Evolutionary conservation across 352 stramenopile species (phyloP), one percentile per base, ranked within the genome.

Genomic region (Phytophthora citrophthora): DNA sequence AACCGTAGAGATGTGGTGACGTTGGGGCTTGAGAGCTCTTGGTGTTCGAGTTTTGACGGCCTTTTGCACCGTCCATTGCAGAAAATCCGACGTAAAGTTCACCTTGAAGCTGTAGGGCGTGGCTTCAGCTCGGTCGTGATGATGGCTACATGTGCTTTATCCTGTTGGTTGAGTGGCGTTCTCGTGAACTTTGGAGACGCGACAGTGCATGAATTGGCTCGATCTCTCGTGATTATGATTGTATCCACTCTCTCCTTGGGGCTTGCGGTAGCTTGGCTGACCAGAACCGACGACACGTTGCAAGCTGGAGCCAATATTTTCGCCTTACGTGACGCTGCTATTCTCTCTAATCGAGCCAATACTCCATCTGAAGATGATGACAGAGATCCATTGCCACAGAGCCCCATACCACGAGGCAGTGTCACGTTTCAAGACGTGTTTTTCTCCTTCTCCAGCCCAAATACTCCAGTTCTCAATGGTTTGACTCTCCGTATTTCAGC

Each of bases 101-200:
- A 76, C 3, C 32, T 79, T 2, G 75, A 83, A 13, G 77, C 76
- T 1, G 44, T 85, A 3, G 61, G 58, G 26, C 38, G 77, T 67
- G 97, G 66, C 46, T 98, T 70, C 53, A 93, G 34, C 75, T 96
- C 70, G 10, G 74, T 81, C 6, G 60, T 75, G 27, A 59, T 73
- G 31, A 73, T 85, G 20, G 76, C 70, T 0, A 43, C 52, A 11
- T 82, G 85, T 43, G 65, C 81, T 26, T 60, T 91, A 27, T 66
- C 85, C 20, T 92, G 88, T 54, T 92, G 79, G 72, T 76, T 89
- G 39, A 76, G 81, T 24, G 79, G 73, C 2, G 64, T 70, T 20
- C 55, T 92, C 10, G 74, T 89, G 12, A 49, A 75, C 26, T 53
- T 67, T 11, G 65, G 70, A 5, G 61, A 76, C 24, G 77, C 88